These are phyloP conservation scores for Colletotrichum trifolii DNA, from an alignment of 2,329 filamentous ascomycete species.

Conservation along the genomic window DNA sequence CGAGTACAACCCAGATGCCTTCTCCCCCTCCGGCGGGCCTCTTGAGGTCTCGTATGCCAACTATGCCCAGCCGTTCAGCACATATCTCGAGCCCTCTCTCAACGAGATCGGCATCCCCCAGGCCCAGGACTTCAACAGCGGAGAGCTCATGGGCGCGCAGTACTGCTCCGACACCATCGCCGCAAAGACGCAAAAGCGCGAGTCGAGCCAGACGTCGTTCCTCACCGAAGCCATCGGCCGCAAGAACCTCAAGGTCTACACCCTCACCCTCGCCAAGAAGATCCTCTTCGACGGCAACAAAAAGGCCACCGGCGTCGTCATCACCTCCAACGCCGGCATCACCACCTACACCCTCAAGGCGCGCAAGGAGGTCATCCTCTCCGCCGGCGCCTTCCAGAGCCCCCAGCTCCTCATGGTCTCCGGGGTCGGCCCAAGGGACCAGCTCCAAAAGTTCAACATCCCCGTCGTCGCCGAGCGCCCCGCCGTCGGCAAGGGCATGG, in stretches of 20 bases:
- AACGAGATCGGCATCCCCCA: slow-evolving; percentile 52
- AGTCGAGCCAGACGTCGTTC: slow-evolving; percentile 51
- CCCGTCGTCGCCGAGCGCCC: slow-evolving; percentile 63
- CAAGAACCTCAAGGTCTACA: slow-evolving; percentile 52
- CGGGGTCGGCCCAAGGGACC: slow-evolving; percentile 57
- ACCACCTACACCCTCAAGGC: slow-evolving; percentile 30
- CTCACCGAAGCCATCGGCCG: slow-evolving; percentile 42
- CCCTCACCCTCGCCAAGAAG: slow-evolving; percentile 54
- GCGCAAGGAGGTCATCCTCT: slow-evolving; percentile 78
- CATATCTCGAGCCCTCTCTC: slow-evolving; percentile 46
- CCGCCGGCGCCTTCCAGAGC: slow-evolving; percentile 84
- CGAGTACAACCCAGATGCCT: slow-evolving; percentile 41
- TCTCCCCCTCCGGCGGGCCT: slow-evolving; percentile 42
- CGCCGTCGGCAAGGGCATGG: slow-evolving; percentile 77
- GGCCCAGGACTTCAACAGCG: slow-evolving; percentile 51
- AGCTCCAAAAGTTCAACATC: slow-evolving; percentile 52
- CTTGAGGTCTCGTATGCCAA: slow-evolving; percentile 42
- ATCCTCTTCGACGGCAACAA: slow-evolving; percentile 55
- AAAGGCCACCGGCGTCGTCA: slow-evolving; percentile 53
- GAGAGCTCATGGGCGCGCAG: slow-evolving; percentile 51
- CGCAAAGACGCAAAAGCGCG: slow-evolving; percentile 42
- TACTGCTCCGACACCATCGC: slow-evolving; percentile 43
- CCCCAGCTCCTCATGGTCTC: slow-evolving; percentile 73
- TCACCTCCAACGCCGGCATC: slow-evolving; percentile 39
- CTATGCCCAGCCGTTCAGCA: slow-evolving; percentile 41